phyloP scores from a whole-genome alignment of 331 rosid genomes.

The Pyrus hybrid region DNA sequence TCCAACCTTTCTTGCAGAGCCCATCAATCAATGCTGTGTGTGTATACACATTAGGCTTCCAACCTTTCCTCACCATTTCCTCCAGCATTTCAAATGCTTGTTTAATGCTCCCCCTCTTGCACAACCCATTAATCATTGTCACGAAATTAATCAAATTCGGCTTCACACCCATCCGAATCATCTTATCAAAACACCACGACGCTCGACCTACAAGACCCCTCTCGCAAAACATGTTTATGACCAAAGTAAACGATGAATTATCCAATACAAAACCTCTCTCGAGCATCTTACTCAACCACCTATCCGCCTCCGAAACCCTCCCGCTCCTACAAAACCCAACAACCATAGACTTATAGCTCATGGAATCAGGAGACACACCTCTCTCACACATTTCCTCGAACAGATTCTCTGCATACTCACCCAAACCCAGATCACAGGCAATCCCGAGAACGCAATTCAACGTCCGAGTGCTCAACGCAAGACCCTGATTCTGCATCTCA shows the following conservation, averaged over 20 bases:
- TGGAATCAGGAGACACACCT: constrained; percentile 57
- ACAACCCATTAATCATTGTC: constrained; percentile 67
- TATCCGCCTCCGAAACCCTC: constrained; percentile 58
- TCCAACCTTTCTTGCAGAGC: constrained; percentile 96
- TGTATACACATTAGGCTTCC: constrained; percentile 88
- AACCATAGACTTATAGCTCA: constrained; percentile 62
- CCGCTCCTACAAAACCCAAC: constrained; percentile 52
- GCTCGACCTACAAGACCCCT: constrained; percentile 53
- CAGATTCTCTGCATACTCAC: constrained; percentile 64
- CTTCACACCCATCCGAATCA: constrained; percentile 51
- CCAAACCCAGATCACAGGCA: constrained; percentile 33
- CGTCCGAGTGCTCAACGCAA: constrained; percentile 33
- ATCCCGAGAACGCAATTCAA: constrained; percentile 44
- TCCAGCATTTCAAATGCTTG: constrained; percentile 93
- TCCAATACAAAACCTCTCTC: constrained; percentile 62
- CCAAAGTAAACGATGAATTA: constrained; percentile 53
- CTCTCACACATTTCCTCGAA: constrained; percentile 76
- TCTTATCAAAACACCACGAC: constrained; percentile 52
- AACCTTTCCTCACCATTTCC: constrained; percentile 88
- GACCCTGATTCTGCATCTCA: constrained; percentile 74
- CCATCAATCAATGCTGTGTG: constrained; percentile 73
- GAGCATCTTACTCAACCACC: constrained; percentile 64
- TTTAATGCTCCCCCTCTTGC: constrained; percentile 76
- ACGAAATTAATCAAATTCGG: constrained; percentile 78
- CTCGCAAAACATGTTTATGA: constrained; percentile 43